Evolutionary conservation across 345 rosid genomes (phyloP).

Genomic region (Arabidopsis arenosa): DNA sequence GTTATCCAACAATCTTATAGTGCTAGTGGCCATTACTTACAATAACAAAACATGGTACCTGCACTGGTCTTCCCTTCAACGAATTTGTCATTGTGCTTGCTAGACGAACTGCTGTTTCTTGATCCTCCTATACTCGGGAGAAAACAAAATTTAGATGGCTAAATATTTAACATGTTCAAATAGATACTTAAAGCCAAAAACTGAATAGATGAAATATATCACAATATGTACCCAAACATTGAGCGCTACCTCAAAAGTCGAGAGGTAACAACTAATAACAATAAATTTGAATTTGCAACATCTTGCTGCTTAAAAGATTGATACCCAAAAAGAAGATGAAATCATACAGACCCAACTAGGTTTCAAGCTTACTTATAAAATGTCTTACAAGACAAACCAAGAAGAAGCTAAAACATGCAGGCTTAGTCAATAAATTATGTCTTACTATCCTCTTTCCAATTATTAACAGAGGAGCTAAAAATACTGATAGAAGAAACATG

Average conservation of each 20-base stretch:
- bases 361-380: background rate
- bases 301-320: constrained; percentile 1
- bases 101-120: constrained; percentile 71
- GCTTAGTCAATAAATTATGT: constrained; percentile 8
- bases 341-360: background rate
- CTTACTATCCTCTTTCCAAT: background rate
- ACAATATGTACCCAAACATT: constrained; percentile 26
- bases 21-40: constrained; percentile 11
- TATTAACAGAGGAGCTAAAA: constrained; percentile 4
- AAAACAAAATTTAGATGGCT: constrained; percentile 19
- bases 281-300: constrained; percentile 8
- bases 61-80: constrained; percentile 90
- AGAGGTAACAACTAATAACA: constrained; percentile 7
- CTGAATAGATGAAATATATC: background rate
- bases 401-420: constrained; percentile 18
- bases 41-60: constrained; percentile 56
- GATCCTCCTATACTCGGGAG: constrained; percentile 75
- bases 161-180: constrained; percentile 22
- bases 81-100: constrained; percentile 81
- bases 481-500: background rate
- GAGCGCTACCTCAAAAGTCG: background rate
- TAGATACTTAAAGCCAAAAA: constrained; percentile 1
- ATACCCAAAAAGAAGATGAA: constrained; percentile 8
- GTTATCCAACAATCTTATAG: constrained; percentile 26
- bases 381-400: background rate